These are phyloP conservation scores for Rhizoclosmatium hyalinum DNA, from an alignment of 371 early-diverging fungal species.

Conservation along the genomic window DNA sequence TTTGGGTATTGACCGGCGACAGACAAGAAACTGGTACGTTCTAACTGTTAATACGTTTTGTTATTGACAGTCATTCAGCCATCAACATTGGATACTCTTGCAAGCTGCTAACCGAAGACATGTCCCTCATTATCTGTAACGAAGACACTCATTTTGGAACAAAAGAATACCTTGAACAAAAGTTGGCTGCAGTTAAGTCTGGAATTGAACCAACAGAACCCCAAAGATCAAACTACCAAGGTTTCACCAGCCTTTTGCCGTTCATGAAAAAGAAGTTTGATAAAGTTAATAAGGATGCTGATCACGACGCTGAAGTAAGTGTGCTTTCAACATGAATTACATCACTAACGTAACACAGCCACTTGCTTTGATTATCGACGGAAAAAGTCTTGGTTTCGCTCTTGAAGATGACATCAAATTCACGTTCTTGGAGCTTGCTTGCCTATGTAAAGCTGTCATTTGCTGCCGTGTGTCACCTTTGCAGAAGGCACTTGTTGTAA, in stretches of 20 bases:
- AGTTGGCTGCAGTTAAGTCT: slow-evolving; percentile 53
- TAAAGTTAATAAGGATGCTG: slow-evolving; percentile 37
- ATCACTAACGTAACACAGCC: slow-evolving; percentile 36
- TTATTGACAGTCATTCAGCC: slow-evolving; percentile 54
- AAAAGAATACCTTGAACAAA: slow-evolving; percentile 58
- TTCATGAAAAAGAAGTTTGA: slow-evolving; percentile 34
- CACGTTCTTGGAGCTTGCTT: slow-evolving; percentile 75
- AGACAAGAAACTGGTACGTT: slow-evolving; percentile 84
- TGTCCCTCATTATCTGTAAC: slow-evolving; percentile 73
- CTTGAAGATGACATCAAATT: slow-evolving; percentile 58
- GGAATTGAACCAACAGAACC: slow-evolving; percentile 22
- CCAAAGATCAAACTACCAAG: slow-evolving; percentile 15
- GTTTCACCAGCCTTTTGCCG: slow-evolving; percentile 24
- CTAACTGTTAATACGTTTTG: background rate
- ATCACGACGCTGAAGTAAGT: slow-evolving; percentile 43
- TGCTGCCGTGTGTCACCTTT: slow-evolving; percentile 95
- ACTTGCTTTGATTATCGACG: slow-evolving; percentile 79
- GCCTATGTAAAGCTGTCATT: slow-evolving; percentile 77
- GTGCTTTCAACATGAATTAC: background rate
- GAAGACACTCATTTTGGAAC: slow-evolving; percentile 66
- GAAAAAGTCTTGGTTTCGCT: slow-evolving; percentile 72
- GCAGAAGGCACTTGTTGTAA: slow-evolving; percentile 92
- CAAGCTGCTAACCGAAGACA: slow-evolving; percentile 69
- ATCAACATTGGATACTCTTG: slow-evolving; percentile 94
- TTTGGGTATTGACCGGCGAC: slow-evolving; percentile 97